A percentile compares a stretch with the other conserved stretches of the same genome.
Conservation (phyloP, 2,329 filamentous ascomycete genomes). For the Volutella citrinella region DNA sequence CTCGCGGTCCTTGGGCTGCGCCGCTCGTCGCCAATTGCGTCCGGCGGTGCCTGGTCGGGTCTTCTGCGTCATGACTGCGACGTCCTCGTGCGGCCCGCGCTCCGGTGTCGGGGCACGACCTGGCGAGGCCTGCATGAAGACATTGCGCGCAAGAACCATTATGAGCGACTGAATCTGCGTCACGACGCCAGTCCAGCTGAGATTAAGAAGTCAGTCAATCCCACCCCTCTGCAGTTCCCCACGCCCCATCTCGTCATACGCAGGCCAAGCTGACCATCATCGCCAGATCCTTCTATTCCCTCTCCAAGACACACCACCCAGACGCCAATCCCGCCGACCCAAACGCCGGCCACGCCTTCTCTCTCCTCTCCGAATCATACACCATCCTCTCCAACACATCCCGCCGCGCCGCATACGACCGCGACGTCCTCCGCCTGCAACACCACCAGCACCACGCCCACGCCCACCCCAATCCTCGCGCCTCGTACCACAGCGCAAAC, state of each 20-base stretch:
- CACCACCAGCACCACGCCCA: conserved; percentile 30
- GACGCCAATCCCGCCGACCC: conserved; percentile 83
- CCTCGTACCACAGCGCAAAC: conserved; percentile 55
- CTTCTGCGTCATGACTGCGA: too few relatives aligned
- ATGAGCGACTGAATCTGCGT: conserved; percentile 75
- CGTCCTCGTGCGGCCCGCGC: too few relatives aligned
- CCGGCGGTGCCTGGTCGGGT: too few relatives aligned
- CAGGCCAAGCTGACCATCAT: neutral
- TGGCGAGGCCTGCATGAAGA: conserved; percentile 16
- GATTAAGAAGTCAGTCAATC: conserved; percentile 70
- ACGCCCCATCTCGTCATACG: neutral
- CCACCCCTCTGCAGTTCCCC: neutral
- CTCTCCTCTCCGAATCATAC: conserved; percentile 83
- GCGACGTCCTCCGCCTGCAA: conserved; percentile 52
- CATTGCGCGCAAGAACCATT: conserved; percentile 58
- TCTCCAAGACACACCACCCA: conserved; percentile 90
- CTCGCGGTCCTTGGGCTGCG: conserved; percentile 23
- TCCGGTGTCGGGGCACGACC: conserved; percentile 20
- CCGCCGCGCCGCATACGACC: conserved; percentile 80
- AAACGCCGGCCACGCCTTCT: conserved; percentile 70
- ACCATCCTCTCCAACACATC: conserved; percentile 67
- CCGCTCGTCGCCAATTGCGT: conserved; percentile 21
- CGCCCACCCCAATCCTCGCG: conserved; percentile 31
- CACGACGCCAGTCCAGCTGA: conserved; percentile 67
- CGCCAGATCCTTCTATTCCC: conserved; percentile 75